Conservation (phyloP, 805 yeast species). For the Kodamaea leandrae region DNA sequence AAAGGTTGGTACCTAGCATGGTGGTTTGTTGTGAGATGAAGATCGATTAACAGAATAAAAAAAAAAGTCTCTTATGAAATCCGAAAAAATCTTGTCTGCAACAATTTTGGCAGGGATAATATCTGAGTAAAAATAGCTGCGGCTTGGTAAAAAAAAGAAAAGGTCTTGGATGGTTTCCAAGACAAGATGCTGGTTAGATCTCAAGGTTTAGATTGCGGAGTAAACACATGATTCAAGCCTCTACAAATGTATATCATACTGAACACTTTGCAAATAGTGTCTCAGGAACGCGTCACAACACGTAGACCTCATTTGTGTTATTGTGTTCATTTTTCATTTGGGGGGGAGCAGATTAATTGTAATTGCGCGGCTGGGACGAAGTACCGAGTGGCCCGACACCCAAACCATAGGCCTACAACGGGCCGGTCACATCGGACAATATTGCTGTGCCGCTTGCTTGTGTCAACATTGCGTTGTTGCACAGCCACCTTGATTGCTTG, state of each 20-base stretch:
- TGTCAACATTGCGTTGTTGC: too few relatives aligned
- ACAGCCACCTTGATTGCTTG: too few relatives aligned
- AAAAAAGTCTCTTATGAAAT: background rate
- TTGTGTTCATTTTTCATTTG: background rate
- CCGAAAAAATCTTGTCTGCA: background rate
- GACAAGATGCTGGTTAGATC: too few relatives aligned
- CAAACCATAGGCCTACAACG: too few relatives aligned
- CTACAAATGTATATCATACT: too few relatives aligned
- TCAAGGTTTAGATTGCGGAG: too few relatives aligned
- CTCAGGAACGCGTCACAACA: background rate
- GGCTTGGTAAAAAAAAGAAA: slow-evolving; percentile 1
- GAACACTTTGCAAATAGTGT: too few relatives aligned
- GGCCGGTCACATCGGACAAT: background rate
- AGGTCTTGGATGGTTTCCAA: background rate
- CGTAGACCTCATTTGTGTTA: background rate
- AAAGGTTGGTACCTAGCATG: background rate
- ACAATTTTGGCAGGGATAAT: background rate
- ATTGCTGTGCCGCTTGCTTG: too few relatives aligned
- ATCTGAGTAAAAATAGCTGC: background rate
- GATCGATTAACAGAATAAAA: background rate
- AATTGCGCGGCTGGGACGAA: background rate
- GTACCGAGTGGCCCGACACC: too few relatives aligned
- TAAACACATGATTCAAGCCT: too few relatives aligned
- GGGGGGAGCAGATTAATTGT: background rate
- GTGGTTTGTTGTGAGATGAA: background rate